Percentiles rank a stretch among this genome's conserved stretches.
Conservation (phyloP, 768 basidiomycete species). For the Chalciporus sphaerocephalus region DNA sequence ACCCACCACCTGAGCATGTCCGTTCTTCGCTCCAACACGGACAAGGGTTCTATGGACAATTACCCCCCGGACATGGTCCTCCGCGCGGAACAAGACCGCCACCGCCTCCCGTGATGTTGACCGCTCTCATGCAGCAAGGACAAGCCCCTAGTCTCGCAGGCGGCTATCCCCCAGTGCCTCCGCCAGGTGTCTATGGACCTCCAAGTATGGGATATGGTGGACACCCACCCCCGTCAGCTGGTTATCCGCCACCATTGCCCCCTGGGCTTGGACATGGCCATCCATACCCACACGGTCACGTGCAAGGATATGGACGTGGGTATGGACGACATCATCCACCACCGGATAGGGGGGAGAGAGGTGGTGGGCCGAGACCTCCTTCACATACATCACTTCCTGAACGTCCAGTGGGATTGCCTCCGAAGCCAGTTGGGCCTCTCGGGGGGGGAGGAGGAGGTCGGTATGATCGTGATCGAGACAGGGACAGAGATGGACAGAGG, state of each 20-base stretch:
- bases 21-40: slow-evolving; percentile 32
- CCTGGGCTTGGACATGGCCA: slow-evolving; percentile 12
- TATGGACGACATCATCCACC: slow-evolving; percentile 9
- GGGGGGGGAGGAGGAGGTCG: slow-evolving; percentile 13
- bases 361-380: slow-evolving; percentile 1
- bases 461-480: slow-evolving; percentile 16
- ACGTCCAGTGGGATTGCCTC: slow-evolving; percentile 19
- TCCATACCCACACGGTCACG: too few species aligned
- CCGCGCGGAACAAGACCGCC: slow-evolving; percentile 28
- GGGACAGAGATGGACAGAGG: slow-evolving; percentile 7
- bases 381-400: slow-evolving; percentile 20
- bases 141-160: slow-evolving; percentile 9
- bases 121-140: slow-evolving; percentile 30
- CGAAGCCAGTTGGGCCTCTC: slow-evolving; percentile 15
- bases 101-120: slow-evolving; percentile 24
- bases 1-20: slow-evolving; percentile 29
- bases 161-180: slow-evolving; percentile 13
- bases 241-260: slow-evolving; percentile 19
- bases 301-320: slow-evolving; percentile 1
- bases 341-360: slow-evolving; percentile 16
- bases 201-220: slow-evolving; percentile 11
- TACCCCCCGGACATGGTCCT: slow-evolving; percentile 29
- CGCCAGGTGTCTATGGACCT: slow-evolving; percentile 12
- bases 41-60: slow-evolving; percentile 26
- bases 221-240: slow-evolving; percentile 9